These are phyloP conservation scores for Magnaporthiopsis poae DNA, from an alignment of 2,329 filamentous ascomycete species.

Conservation along the genomic window DNA sequence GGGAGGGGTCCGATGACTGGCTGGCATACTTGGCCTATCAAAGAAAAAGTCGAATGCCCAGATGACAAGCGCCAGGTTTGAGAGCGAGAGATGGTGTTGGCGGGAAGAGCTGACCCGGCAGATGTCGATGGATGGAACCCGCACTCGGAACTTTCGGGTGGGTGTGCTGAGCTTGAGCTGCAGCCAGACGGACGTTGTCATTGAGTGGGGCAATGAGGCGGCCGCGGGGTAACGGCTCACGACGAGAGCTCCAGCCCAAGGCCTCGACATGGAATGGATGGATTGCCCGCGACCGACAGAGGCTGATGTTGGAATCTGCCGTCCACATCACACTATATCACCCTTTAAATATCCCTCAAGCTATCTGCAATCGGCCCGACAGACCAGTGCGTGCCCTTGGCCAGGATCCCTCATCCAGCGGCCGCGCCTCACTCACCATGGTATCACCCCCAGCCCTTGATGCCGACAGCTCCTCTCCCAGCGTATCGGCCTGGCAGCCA, in stretches of 20 bases:
- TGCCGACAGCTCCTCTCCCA: not conserved
- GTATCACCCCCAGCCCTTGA: not conserved
- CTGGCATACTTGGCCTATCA: not conserved
- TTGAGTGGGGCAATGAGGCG: not conserved
- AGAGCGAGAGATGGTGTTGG: not conserved
- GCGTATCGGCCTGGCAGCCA: not conserved
- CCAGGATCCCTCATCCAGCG: not conserved
- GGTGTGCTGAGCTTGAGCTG: not conserved
- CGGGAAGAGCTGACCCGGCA: not conserved
- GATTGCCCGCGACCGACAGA: too few relatives aligned
- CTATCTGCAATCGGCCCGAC: not conserved
- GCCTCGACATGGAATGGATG: too few relatives aligned
- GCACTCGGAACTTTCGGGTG: not conserved
- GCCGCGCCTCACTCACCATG: slow-evolving; percentile 17
- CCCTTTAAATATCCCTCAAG: not conserved
- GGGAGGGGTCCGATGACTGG: not conserved
- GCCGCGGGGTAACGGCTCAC: not conserved
- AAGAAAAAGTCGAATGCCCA: not conserved
- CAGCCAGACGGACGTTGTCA: not conserved
- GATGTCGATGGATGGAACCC: not conserved
- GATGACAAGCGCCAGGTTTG: not conserved
- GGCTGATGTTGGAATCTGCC: too few relatives aligned
- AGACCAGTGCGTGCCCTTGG: not conserved
- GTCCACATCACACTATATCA: not conserved
- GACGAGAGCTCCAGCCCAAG: not conserved